Conservation (phyloP, 176 grass and related monocot species). For the Triticum turgidum region DNA sequence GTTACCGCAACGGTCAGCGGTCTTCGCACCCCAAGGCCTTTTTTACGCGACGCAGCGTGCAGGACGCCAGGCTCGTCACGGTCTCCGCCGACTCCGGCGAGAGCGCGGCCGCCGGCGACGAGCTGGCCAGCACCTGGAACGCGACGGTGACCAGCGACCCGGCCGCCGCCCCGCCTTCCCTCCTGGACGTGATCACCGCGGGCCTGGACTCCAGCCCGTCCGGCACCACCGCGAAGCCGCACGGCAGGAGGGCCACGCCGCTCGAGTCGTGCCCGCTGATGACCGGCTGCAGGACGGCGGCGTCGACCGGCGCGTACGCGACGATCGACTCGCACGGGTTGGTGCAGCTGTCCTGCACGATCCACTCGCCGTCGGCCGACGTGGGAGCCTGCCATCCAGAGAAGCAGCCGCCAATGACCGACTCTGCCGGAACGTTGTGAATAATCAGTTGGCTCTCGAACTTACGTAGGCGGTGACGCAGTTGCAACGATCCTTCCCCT, state of each 20-base stretch:
- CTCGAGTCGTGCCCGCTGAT: slow-evolving; percentile 61
- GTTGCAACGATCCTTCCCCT: slow-evolving; percentile 78
- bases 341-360: slow-evolving; percentile 70
- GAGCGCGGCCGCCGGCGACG: slow-evolving; percentile 32
- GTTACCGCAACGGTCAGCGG: not conserved
- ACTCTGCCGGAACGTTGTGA: not conserved
- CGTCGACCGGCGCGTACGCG: slow-evolving; percentile 55
- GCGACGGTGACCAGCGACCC: slow-evolving; percentile 64
- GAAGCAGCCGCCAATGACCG: not conserved
- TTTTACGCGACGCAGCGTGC: slow-evolving; percentile 63
- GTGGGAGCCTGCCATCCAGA: slow-evolving; percentile 27
- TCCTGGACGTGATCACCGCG: slow-evolving; percentile 55
- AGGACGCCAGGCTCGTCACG: slow-evolving; percentile 37
- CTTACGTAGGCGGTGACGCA: slow-evolving; percentile 62
- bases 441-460: not conserved
- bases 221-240: slow-evolving; percentile 62
- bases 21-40: slow-evolving; percentile 56
- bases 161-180: slow-evolving; percentile 5
- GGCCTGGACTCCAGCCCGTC: slow-evolving; percentile 54
- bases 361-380: slow-evolving; percentile 46
- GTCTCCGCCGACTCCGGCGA: slow-evolving; percentile 36
- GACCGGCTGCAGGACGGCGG: slow-evolving; percentile 44
- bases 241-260: slow-evolving; percentile 56
- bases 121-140: slow-evolving; percentile 55
- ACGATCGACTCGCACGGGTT: slow-evolving; percentile 58